These are phyloP conservation scores for Arthromyces matolae DNA, from an alignment of 768 basidiomycete genomes.

Conservation along the genomic window DNA sequence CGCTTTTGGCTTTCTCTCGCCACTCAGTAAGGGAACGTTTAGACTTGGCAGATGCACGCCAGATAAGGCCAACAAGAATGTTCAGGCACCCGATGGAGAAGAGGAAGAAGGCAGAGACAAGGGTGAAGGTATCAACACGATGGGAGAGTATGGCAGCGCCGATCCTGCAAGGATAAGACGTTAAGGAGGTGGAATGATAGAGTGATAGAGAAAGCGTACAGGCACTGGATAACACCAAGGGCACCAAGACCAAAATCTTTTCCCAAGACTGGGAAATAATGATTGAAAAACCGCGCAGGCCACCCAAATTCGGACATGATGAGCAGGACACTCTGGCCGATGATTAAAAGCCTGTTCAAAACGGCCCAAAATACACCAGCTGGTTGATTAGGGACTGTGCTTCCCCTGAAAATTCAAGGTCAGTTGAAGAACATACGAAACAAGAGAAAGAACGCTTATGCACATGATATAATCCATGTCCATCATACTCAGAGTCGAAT, in stretches of 20 bases:
- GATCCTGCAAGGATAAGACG: constrained; percentile 37
- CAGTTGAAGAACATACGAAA: constrained; percentile 7
- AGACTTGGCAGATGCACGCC: constrained; percentile 56
- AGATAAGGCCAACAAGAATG: constrained; percentile 72
- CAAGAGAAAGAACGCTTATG: constrained; percentile 20
- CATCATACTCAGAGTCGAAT: constrained; percentile 27
- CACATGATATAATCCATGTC: constrained; percentile 80
- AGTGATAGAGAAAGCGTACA: constrained; percentile 41
- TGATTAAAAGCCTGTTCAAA: constrained; percentile 81
- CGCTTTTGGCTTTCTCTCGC: constrained; percentile 50
- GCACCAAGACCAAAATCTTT: constrained; percentile 81
- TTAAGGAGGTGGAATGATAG: background rate
- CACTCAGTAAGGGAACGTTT: constrained; percentile 65
- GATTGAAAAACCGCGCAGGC: constrained; percentile 74
- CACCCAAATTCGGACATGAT: constrained; percentile 81
- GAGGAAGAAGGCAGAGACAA: constrained; percentile 88
- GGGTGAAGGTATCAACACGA: constrained; percentile 82
- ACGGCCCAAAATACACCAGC: constrained; percentile 92
- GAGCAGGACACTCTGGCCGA: constrained; percentile 79
- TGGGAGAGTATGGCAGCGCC: constrained; percentile 72
- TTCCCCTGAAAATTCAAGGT: constrained; percentile 44
- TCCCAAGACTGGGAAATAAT: constrained; percentile 85
- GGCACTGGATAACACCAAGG: constrained; percentile 82
- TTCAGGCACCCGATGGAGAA: constrained; percentile 91
- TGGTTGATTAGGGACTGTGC: constrained; percentile 87